A percentile compares a stretch with the other conserved stretches of the same genome.
Conservation (phyloP, 768 basidiomycete species). For the Inosperma sp. region DNA sequence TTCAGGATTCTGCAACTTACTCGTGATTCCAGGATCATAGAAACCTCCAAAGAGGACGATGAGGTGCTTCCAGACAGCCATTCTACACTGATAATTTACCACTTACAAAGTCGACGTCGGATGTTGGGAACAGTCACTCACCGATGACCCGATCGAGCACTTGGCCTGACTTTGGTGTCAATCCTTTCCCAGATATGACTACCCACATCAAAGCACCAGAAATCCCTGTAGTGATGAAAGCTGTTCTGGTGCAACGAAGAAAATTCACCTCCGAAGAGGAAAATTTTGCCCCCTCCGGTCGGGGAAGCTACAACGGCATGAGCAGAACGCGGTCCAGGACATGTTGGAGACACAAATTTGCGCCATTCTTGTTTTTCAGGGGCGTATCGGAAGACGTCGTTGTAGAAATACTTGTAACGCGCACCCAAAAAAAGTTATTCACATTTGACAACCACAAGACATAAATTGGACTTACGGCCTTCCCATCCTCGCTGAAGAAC, state of each 20-base stretch:
- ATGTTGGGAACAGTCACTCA: slow-evolving; percentile 25
- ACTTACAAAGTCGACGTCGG: neutral
- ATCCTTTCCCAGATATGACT: slow-evolving; percentile 84
- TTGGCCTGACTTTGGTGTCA: slow-evolving; percentile 78
- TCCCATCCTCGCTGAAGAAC: slow-evolving; percentile 82
- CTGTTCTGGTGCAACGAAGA: slow-evolving; percentile 77
- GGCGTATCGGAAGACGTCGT: slow-evolving; percentile 81
- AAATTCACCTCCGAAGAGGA: slow-evolving; percentile 88
- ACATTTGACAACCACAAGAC: neutral
- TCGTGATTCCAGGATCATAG: slow-evolving; percentile 80
- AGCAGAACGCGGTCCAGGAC: slow-evolving; percentile 84
- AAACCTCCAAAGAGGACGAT: slow-evolving; percentile 89
- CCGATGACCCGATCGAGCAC: slow-evolving; percentile 81
- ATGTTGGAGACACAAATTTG: slow-evolving; percentile 75
- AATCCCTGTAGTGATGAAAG: slow-evolving; percentile 86
- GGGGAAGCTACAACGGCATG: slow-evolving; percentile 76
- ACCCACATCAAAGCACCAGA: slow-evolving; percentile 81
- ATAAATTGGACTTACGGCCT: slow-evolving; percentile 46
- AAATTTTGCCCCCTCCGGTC: slow-evolving; percentile 80
- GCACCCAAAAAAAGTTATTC: neutral
- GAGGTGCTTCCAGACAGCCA: slow-evolving; percentile 87
- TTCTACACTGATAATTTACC: slow-evolving; percentile 37
- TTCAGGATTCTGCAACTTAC: slow-evolving; percentile 34
- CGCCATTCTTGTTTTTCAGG: slow-evolving; percentile 94
- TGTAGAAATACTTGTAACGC: slow-evolving; percentile 69